Evolutionary conservation across 495 filamentous ascomycete genomes (phyloP).

Genomic region (Hyaloscypha hepaticicola): DNA sequence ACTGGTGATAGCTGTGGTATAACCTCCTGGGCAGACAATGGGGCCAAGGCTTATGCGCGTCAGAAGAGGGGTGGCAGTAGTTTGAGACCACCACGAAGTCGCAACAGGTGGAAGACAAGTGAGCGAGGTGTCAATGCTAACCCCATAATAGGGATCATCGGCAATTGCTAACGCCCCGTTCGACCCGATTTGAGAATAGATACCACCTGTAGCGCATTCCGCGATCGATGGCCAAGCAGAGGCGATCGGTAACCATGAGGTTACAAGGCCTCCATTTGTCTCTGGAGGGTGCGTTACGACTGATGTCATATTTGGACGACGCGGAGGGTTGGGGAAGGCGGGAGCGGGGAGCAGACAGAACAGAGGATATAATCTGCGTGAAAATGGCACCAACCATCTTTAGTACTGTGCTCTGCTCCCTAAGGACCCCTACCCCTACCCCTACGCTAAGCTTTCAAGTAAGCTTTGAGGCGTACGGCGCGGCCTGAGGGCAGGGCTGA

Average conservation of each 20-base stretch:
- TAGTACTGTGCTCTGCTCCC: too few relatives aligned
- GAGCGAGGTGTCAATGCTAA: slow-evolving; percentile 16
- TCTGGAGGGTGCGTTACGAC: slow-evolving; percentile 28
- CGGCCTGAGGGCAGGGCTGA: too few relatives aligned
- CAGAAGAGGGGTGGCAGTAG: slow-evolving; percentile 20
- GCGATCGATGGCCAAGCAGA: slow-evolving; percentile 28
- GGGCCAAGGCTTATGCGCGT: slow-evolving; percentile 32
- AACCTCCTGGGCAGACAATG: slow-evolving; percentile 32
- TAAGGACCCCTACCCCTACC: too few relatives aligned
- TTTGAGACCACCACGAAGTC: slow-evolving; percentile 34
- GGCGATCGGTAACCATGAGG: slow-evolving; percentile 33
- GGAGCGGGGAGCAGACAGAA: too few relatives aligned
- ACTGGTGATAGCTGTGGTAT: slow-evolving; percentile 31
- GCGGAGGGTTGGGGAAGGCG: too few relatives aligned
- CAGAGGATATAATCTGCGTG: too few relatives aligned
- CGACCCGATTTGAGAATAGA: slow-evolving; percentile 19
- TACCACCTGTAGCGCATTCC: slow-evolving; percentile 22
- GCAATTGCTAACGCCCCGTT: slow-evolving; percentile 23
- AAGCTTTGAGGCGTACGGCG: too few relatives aligned
- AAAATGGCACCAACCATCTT: not conserved
- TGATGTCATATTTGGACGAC: slow-evolving; percentile 15
- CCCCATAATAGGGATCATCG: slow-evolving; percentile 34
- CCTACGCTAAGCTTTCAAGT: too few relatives aligned
- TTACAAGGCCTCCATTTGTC: slow-evolving; percentile 29
- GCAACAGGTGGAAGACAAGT: slow-evolving; percentile 32